These are phyloP conservation scores for Aspergillus saccharolyticus DNA, from an alignment of 495 filamentous ascomycete species.

Conservation along the genomic window DNA sequence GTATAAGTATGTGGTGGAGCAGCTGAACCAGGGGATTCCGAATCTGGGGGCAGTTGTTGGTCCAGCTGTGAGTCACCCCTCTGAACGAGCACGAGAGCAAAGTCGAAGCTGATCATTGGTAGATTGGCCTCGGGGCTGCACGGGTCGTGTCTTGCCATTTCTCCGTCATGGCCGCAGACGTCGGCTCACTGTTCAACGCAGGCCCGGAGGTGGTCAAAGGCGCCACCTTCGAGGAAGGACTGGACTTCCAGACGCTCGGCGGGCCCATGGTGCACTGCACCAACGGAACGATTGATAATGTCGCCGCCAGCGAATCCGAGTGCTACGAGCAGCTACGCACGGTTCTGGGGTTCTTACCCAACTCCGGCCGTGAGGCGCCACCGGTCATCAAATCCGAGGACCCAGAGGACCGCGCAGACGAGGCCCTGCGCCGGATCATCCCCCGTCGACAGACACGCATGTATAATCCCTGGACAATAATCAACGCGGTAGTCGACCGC, in stretches of 20 bases:
- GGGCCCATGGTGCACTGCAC: slow-evolving; percentile 56
- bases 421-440: slow-evolving; percentile 50
- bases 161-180: slow-evolving; percentile 59
- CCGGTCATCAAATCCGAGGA: slow-evolving; percentile 45
- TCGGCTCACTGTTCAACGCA: slow-evolving; percentile 58
- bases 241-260: slow-evolving; percentile 52
- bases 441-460: slow-evolving; percentile 53
- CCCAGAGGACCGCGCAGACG: slow-evolving; percentile 40
- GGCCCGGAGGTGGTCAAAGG: slow-evolving; percentile 58
- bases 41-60: slow-evolving; percentile 59
- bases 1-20: slow-evolving; percentile 46
- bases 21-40: slow-evolving; percentile 58
- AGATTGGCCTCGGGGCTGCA: slow-evolving; percentile 59
- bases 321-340: slow-evolving; percentile 56
- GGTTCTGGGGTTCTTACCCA: slow-evolving; percentile 52
- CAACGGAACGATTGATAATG: slow-evolving; percentile 62
- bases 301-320: slow-evolving; percentile 53
- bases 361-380: slow-evolving; percentile 49
- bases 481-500: slow-evolving; percentile 49
- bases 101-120: too few relatives aligned
- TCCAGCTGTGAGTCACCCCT: slow-evolving; percentile 42
- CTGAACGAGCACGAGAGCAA: too few relatives aligned
- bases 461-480: slow-evolving; percentile 55
- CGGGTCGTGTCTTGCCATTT: slow-evolving; percentile 58
- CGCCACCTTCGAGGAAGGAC: slow-evolving; percentile 56